Conservation (phyloP, 23 red algal genomes). For the Gracilaria gracilis region DNA sequence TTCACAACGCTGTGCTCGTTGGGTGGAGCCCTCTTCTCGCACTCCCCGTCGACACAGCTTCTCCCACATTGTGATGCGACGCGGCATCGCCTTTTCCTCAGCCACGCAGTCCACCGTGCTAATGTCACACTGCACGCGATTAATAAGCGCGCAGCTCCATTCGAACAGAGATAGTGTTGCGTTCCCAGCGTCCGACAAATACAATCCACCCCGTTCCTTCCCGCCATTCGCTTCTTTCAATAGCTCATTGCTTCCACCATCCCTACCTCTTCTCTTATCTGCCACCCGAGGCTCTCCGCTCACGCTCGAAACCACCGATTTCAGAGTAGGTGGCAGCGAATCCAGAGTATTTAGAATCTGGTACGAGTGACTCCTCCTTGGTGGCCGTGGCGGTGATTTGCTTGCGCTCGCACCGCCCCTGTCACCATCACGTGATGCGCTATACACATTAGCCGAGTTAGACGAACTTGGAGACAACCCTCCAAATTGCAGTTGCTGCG, state of each 20-base stretch:
- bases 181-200: conserved; percentile 10
- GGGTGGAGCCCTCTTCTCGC: background rate
- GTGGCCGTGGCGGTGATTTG: conserved; percentile 45
- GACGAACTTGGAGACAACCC: background rate
- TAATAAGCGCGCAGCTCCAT: conserved; percentile 57
- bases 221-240: background rate
- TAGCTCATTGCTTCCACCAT: background rate
- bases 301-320: background rate
- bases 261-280: background rate
- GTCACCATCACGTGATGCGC: conserved; percentile 1
- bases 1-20: background rate
- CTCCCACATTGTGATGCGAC: conserved; percentile 50
- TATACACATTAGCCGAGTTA: background rate
- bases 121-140: conserved; percentile 38
- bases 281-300: background rate
- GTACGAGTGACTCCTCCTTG: conserved; percentile 53
- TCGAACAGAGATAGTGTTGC: conserved; percentile 61
- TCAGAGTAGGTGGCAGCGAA: conserved; percentile 12
- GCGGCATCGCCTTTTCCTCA: conserved; percentile 49
- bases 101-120: background rate
- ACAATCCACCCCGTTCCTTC: background rate
- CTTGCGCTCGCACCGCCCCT: background rate
- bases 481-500: background rate
- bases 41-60: conserved; percentile 18
- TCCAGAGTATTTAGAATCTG: conserved; percentile 60